Evolutionary conservation across 139 green algal species (phyloP), one percentile per base, ranked within the genome.

Genomic region (Microglena sp.): DNA sequence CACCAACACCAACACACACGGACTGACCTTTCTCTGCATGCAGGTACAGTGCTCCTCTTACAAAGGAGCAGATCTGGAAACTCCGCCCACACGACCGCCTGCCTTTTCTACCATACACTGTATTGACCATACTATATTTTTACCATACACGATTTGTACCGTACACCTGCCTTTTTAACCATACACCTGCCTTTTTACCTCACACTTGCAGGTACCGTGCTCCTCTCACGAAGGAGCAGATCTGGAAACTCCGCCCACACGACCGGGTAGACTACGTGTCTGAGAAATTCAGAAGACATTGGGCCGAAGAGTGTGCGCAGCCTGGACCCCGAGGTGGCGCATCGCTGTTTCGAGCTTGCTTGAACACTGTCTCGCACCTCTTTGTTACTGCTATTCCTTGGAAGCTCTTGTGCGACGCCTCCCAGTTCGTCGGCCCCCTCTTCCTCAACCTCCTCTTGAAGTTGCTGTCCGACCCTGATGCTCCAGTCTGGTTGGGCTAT

Each of bases 381-480:
- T 76, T 86, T 43, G 33, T 83, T 2, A 36, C 45, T 15, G 82
- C 82, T 1, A 31, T 85, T 22, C 82, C 82, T 6, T 83, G 15
- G 36, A 29, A 66, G 67, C 31, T 77, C 0, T 1, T 72, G 1
- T 75, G 70, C 33, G 76, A 82, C 34, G 54, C 60, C 2, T 72
- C 64, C 2, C 79, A 87, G 60, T 88, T 90, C 44, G 70, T 82
- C 1, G 80, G 73, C 4, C 84, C 84, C 0, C 35, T 82, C 2
- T 84, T 85, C 46, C 56, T 90, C 44, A 85, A 87, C 64, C 64
- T 78, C 15, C 76, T 90, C 59, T 74, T 90, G 28, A 60, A 62
- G 1, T 72, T 83, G 28, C 60, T 84, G 1, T 60, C 55, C 2
- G 46, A 59, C 26, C 1, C 22, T 2, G 50, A 26, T 11, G 54